These are phyloP conservation scores for Russula dissimulans DNA, from an alignment of 768 basidiomycete genomes.

Conservation along the genomic window DNA sequence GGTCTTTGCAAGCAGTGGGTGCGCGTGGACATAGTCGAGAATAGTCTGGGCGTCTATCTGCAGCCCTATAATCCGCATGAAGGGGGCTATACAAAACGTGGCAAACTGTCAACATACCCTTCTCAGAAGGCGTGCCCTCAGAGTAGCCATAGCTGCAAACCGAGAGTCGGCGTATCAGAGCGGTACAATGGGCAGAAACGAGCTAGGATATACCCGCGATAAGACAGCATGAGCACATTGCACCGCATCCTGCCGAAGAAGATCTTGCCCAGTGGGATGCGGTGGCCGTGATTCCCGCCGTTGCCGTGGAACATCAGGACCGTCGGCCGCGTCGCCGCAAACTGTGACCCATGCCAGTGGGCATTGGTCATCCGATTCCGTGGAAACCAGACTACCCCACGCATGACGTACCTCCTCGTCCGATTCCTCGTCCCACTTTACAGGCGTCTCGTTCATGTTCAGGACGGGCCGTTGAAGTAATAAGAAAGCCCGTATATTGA, in stretches of 20 bases:
- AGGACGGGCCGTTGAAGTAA: constrained; percentile 54
- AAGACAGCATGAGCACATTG: constrained; percentile 91
- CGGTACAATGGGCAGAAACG: no score
- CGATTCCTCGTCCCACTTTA: constrained; percentile 29
- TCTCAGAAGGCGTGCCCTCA: constrained; percentile 79
- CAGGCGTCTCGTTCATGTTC: constrained; percentile 21
- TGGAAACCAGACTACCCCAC: background rate
- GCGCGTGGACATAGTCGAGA: constrained; percentile 59
- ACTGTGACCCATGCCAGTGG: constrained; percentile 23
- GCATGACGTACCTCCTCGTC: constrained; percentile 48
- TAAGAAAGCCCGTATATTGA: constrained; percentile 70
- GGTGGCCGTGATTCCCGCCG: constrained; percentile 80
- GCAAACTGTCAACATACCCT: constrained; percentile 37
- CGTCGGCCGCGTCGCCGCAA: constrained; percentile 57
- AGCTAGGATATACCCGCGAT: constrained; percentile 59
- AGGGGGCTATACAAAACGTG: no score
- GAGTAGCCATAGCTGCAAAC: constrained; percentile 70
- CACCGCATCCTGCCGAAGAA: constrained; percentile 80
- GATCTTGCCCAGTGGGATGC: constrained; percentile 77
- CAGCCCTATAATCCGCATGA: constrained; percentile 41
- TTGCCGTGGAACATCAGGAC: constrained; percentile 93
- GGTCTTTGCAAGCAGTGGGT: constrained; percentile 57
- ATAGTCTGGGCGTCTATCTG: constrained; percentile 78
- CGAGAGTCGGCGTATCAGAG: background rate
- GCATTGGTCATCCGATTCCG: background rate